These are phyloP conservation scores for Metschnikowia lunata DNA, from an alignment of 805 yeast genomes.

Conservation along the genomic window DNA sequence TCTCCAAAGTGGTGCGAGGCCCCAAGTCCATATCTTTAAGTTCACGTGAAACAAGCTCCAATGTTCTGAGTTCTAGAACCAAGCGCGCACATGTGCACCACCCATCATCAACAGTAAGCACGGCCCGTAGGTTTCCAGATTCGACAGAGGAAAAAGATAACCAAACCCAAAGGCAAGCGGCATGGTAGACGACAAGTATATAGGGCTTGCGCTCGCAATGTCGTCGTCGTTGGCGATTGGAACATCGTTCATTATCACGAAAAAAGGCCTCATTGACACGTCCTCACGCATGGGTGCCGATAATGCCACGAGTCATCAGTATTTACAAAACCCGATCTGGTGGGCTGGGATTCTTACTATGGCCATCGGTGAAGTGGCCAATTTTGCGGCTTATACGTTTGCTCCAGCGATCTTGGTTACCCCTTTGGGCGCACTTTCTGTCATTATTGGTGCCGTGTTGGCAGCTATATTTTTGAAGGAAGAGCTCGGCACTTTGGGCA, in stretches of 20 bases:
- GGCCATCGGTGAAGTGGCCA: constrained; percentile 90
- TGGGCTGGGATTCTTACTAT: constrained; percentile 88
- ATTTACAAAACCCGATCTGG: constrained; percentile 84
- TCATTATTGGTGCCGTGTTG: constrained; percentile 85
- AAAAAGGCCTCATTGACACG: constrained; percentile 76
- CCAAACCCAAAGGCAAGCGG: not conserved
- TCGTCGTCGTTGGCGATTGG: constrained; percentile 88
- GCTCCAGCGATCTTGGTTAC: constrained; percentile 93
- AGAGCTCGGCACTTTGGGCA: constrained; percentile 82
- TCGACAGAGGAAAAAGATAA: not conserved
- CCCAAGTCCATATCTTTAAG: no score
- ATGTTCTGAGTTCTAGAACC: no score
- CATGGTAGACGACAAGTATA: constrained; percentile 75
- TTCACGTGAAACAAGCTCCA: no score
- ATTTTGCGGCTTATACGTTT: constrained; percentile 91
- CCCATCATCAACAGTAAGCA: not conserved
- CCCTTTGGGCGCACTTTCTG: constrained; percentile 86
- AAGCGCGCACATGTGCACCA: constrained; percentile 2
- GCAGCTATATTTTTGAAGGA: constrained; percentile 84
- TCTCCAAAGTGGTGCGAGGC: no score
- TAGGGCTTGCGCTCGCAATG: constrained; percentile 84
- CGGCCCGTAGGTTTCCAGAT: not conserved
- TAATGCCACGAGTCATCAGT: constrained; percentile 68
- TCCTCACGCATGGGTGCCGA: constrained; percentile 43
- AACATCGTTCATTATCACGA: constrained; percentile 82